Evolutionary conservation across 2,329 filamentous ascomycete species (phyloP).

Genomic region (Colletotrichum truncatum): DNA sequence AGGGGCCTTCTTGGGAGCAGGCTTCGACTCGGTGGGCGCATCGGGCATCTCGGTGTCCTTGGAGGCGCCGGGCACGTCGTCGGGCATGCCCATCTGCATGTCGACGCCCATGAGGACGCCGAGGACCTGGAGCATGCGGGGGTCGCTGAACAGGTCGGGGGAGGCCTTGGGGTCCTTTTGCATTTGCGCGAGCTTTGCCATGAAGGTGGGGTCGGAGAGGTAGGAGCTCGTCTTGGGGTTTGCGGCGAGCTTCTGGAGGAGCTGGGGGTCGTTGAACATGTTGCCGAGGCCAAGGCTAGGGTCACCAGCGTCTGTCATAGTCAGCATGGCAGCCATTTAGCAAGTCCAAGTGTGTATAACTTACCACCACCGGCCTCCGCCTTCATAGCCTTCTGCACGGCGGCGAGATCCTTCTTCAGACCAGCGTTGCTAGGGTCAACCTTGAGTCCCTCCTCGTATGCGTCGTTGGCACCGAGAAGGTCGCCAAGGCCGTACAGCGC

Average conservation of each 20-base stretch:
- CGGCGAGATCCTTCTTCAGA: constrained; percentile 86
- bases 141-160: constrained; percentile 85
- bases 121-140: constrained; percentile 92
- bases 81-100: constrained; percentile 66
- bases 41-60: constrained; percentile 86
- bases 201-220: constrained; percentile 86
- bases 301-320: constrained; percentile 58
- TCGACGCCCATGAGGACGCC: constrained; percentile 94
- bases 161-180: constrained; percentile 83
- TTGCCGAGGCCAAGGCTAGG: constrained; percentile 81
- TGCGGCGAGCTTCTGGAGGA: constrained; percentile 87
- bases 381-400: constrained; percentile 89
- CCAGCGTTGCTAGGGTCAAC: constrained; percentile 91
- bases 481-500: constrained; percentile 90
- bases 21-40: constrained; percentile 52
- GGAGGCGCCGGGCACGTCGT: constrained; percentile 43
- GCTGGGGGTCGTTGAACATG: constrained; percentile 93
- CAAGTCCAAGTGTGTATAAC: background rate
- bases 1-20: constrained; percentile 65
- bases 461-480: constrained; percentile 84
- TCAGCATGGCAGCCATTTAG: background rate
- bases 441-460: constrained; percentile 95
- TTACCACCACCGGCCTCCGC: constrained; percentile 62
- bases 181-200: constrained; percentile 86
- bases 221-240: constrained; percentile 92